Evolutionary conservation across 768 basidiomycete genomes (phyloP).

Genomic region (Arthromyces matolae): DNA sequence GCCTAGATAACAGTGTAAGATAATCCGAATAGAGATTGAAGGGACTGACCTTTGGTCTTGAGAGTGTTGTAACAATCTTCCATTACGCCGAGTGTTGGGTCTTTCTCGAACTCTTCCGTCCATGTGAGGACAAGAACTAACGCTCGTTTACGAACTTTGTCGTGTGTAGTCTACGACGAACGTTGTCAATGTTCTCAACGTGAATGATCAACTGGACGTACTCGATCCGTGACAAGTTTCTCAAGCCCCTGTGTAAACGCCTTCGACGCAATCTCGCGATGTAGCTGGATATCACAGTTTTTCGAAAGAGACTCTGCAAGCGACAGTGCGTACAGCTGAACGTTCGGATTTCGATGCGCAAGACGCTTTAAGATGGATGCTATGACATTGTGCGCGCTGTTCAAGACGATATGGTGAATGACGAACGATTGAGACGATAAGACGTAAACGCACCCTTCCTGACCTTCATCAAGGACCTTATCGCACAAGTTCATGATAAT

Average conservation of each 20-base stretch:
- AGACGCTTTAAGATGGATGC: slow-evolving; percentile 86
- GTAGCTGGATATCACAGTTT: slow-evolving; percentile 80
- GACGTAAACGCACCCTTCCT: slow-evolving; percentile 61
- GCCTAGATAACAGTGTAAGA: slow-evolving; percentile 46
- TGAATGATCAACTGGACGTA: slow-evolving; percentile 30
- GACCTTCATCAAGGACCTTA: slow-evolving; percentile 89
- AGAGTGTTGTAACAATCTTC: slow-evolving; percentile 82
- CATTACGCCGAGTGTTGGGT: slow-evolving; percentile 83
- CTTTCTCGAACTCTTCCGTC: slow-evolving; percentile 80
- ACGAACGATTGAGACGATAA: slow-evolving; percentile 1
- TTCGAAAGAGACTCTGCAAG: slow-evolving; percentile 86
- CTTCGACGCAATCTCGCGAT: slow-evolving; percentile 83
- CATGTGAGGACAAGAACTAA: slow-evolving; percentile 74
- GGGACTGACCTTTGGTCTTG: slow-evolving; percentile 68
- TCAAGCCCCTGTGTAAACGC: slow-evolving; percentile 90
- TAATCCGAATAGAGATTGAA: slow-evolving; percentile 3
- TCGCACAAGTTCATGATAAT: slow-evolving; percentile 92
- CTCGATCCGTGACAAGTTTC: slow-evolving; percentile 84
- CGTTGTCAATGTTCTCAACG: not conserved
- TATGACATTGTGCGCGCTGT: slow-evolving; percentile 85
- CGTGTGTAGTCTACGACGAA: slow-evolving; percentile 72
- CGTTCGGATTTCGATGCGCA: slow-evolving; percentile 91
- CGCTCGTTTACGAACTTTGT: slow-evolving; percentile 79
- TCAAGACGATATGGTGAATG: no score
- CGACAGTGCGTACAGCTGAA: slow-evolving; percentile 90